Evolutionary conservation across 495 filamentous ascomycete genomes (phyloP).

Genomic region (Podospora pseudocomata): DNA sequence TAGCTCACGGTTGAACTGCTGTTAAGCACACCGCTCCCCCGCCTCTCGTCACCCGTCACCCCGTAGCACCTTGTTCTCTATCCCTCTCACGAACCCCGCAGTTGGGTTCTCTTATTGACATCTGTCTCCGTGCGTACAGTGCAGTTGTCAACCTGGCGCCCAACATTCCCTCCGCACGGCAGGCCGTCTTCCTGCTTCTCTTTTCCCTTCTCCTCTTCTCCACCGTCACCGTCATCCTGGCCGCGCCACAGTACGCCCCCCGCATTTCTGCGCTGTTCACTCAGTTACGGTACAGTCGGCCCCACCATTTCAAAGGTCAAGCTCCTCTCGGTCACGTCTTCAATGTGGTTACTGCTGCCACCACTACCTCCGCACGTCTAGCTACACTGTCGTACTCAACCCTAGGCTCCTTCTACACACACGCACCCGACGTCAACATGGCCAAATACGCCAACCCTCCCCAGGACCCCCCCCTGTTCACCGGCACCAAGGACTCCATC

Average conservation of each 20-base stretch:
- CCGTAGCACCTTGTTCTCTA: not conserved
- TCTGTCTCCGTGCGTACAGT: not conserved
- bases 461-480: constrained; percentile 82
- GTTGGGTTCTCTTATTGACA: not conserved
- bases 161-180: constrained; percentile 33
- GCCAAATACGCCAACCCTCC: constrained; percentile 65
- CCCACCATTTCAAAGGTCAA: constrained; percentile 18
- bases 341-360: constrained; percentile 26
- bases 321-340: constrained; percentile 17
- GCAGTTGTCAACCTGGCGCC: constrained; percentile 41
- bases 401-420: constrained; percentile 19
- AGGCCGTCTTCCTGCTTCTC: constrained; percentile 46
- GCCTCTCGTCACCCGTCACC: no score
- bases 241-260: constrained; percentile 60
- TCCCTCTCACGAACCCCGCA: not conserved
- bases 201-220: constrained; percentile 60
- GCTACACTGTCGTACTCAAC: constrained; percentile 24
- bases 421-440: constrained; percentile 25
- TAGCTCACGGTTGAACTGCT: not conserved
- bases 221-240: constrained; percentile 68
- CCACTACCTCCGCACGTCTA: constrained; percentile 8
- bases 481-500: constrained; percentile 71
- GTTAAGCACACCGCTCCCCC: constrained; percentile 2
- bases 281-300: constrained; percentile 38
- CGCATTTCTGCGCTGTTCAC: constrained; percentile 63